Conservation (phyloP, 371 early-diverging fungal species). For the Rhizopus arrhizus region DNA sequence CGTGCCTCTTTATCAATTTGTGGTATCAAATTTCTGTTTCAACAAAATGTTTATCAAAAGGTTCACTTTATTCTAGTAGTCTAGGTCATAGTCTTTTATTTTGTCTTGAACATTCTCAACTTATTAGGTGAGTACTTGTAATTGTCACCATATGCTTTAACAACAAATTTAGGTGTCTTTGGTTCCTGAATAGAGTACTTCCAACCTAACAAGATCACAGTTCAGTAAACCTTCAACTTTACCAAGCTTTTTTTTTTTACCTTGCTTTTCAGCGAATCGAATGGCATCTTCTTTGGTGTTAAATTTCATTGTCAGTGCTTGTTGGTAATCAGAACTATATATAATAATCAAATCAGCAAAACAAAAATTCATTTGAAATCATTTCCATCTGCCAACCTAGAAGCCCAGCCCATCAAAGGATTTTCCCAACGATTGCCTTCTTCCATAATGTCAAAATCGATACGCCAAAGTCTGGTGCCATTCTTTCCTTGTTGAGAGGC, state of each 20-base stretch:
- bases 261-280: slow-evolving; percentile 91
- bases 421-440: slow-evolving; percentile 89
- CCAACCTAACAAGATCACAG: slow-evolving; percentile 59
- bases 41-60: no score
- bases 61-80: no score
- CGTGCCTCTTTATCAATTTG: no score
- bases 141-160: slow-evolving; percentile 89
- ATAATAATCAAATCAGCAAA: not conserved
- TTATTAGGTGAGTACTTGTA: slow-evolving; percentile 80
- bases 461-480: slow-evolving; percentile 79
- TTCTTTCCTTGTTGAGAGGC: slow-evolving; percentile 86
- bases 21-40: no score
- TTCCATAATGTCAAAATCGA: slow-evolving; percentile 83
- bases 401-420: slow-evolving; percentile 93
- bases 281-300: slow-evolving; percentile 88
- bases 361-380: not conserved
- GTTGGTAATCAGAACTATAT: slow-evolving; percentile 78
- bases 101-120: slow-evolving; percentile 81
- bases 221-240: not conserved
- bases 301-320: slow-evolving; percentile 87
- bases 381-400: slow-evolving; percentile 59
- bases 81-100: slow-evolving; percentile 51
- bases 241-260: slow-evolving; percentile 30
- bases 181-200: slow-evolving; percentile 89
- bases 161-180: slow-evolving; percentile 68